Evolutionary conservation across 176 grass and related monocot species (phyloP).

Genomic region (Cenchrus purpureus): DNA sequence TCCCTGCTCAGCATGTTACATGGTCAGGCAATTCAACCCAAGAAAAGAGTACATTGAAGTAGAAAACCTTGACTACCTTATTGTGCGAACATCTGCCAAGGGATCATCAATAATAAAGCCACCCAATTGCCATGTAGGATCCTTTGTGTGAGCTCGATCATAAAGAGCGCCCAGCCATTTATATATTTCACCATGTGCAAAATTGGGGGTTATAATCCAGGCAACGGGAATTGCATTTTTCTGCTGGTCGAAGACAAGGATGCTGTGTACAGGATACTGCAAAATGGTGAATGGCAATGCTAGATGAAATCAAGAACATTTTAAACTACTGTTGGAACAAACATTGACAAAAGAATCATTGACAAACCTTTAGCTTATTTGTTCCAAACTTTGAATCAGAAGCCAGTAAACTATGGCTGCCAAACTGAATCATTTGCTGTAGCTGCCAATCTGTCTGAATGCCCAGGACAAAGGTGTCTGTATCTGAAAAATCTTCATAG

Average conservation of each 20-base stretch:
- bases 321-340: constrained; percentile 26
- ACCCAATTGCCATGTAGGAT: constrained; percentile 91
- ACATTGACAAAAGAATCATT: constrained; percentile 21
- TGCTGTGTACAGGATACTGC: constrained; percentile 91
- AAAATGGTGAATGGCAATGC: constrained; percentile 51
- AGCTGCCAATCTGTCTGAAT: constrained; percentile 98
- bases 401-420: constrained; percentile 74
- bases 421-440: constrained; percentile 92
- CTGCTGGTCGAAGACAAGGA: constrained; percentile 85
- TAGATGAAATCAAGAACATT: constrained; percentile 43
- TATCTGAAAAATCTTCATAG: constrained; percentile 82
- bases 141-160: constrained; percentile 79
- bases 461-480: constrained; percentile 76
- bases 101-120: constrained; percentile 96
- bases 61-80: constrained; percentile 63
- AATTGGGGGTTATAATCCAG: constrained; percentile 82
- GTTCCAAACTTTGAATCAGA: constrained; percentile 95
- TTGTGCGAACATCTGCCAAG: constrained; percentile 65
- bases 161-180: constrained; percentile 92
- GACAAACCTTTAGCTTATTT: constrained; percentile 88
- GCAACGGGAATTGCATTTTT: constrained; percentile 92
- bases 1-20: constrained; percentile 58
- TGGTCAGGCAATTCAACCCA: constrained; percentile 40
- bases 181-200: constrained; percentile 68
- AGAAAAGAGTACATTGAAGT: constrained; percentile 26